Evolutionary conservation across 805 yeast genomes (phyloP), one percentile per base, ranked within the genome.

Genomic region (Ogataea nonfermentans): DNA sequence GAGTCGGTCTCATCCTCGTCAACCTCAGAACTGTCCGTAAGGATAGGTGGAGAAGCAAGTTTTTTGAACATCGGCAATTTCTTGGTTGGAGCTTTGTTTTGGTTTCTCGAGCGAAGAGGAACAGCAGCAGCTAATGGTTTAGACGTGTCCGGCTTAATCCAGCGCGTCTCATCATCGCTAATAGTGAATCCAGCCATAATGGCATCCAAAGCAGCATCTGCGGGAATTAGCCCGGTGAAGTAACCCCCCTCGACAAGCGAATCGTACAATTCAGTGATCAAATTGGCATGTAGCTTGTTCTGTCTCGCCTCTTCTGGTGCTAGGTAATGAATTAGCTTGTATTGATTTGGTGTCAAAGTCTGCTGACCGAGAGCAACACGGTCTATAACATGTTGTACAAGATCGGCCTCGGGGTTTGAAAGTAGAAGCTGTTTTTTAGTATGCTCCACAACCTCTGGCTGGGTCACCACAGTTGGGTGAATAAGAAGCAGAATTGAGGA

Each of bases 391-490:
- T 70, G 76, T 56, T 81, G 88, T 25, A 67, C 63, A 9, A 67
- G 51, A 17, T 45, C 52, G 7, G 67, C 53, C 19, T 56, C 58
- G 4, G 68, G 61, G 34, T 50, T 49, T 24, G 61, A 47, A 4
- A 37, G 19, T 12, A 42, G 35, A 27, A 72, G 53, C 12, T 51
- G 43, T 10, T 46, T 43, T 57, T 78, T 76, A 28, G 65, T 58
- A 1, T 45, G 26, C 32, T 64, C 70, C 13, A 80, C 76, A 13
- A 63, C 38, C 4, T 57, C 65, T 30, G 79, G 81, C 27, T 73
- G 71, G 0, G 81, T 74, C 9, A 81, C 84, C 33, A 76, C 71
- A 6, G 84, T 81, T 13, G 88, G 88, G 53, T 81, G 88, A 38
- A 81, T 68, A 35, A 81, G 64, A 19, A 81, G 59, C 39, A 80